Base-by-base conservation (phyloP, 352 stramenopile species). In the Phytopythium ostracodes region DNA sequence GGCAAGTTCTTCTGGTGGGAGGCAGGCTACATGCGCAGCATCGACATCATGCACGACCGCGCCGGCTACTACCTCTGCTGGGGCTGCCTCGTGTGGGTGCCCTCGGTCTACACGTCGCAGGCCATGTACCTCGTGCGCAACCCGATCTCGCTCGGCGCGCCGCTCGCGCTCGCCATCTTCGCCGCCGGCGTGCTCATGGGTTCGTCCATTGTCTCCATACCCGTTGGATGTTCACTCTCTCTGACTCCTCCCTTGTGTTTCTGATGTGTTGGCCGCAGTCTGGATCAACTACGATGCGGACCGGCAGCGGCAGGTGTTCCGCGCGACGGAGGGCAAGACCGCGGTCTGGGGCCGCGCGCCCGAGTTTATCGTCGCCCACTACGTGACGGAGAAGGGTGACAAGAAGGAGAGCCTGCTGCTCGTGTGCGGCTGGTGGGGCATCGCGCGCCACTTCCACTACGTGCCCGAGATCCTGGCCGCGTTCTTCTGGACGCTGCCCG, bases 1-100 rank as follows among this genome's bases (percentile, higher is more conserved):
- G 87, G 85, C 72, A 99, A 99, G 79, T 99, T 99, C 76, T 99
- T 98, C 76, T 89, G 91, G 71, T 98, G 95, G 92, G 92, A 98
- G 73, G 84, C 84, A 18, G 89, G 90, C 29, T 99, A 99, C 87
- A 98, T 99, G 93, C 94, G 94, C 72, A 97, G 83, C 56, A 99
- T 99, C 75, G 97, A 99, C 76, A 99, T 99, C 68, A 90, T 97
- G 88, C 88, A 97, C 75, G 92, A 98, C 73, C 89, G 92, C 58
- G 92, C 92, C 1, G 93, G 93, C 14, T 98, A 96, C 72, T 98
- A 98, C 76, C 87, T 99, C 36, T 98, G 92, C 75, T 99, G 96
- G 96, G 97, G 97, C 60, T 98, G 93, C 59, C 77, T 98, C n/a
- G 91, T 98, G 5, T 99, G 96, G 95, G 91, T 99, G 22, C 97